Conservation (phyloP, 2,329 filamentous ascomycete species). For the Arachnomyces sp. region DNA sequence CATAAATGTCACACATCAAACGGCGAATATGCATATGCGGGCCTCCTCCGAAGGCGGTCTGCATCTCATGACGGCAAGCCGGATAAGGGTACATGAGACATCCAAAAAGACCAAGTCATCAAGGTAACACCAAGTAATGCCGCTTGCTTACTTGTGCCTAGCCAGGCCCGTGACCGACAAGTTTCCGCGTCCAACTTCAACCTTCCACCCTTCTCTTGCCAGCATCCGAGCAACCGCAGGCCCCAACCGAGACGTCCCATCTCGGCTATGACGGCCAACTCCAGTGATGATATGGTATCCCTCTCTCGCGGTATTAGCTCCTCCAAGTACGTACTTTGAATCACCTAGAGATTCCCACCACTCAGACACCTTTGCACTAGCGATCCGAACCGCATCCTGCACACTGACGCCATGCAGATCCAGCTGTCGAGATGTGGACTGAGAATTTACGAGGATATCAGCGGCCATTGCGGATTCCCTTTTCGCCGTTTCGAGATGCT, state of each 20-base stretch:
- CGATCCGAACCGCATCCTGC: conserved; percentile 70
- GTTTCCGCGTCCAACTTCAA: conserved; percentile 62
- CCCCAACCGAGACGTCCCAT: conserved; percentile 66
- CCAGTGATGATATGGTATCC: conserved; percentile 74
- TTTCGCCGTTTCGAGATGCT: conserved; percentile 51
- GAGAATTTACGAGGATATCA: conserved; percentile 58
- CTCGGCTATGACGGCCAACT: conserved; percentile 65
- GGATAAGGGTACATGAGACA: conserved; percentile 3
- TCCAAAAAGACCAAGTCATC: conserved; percentile 4
- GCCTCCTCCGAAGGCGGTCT: too few relatives aligned
- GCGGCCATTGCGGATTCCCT: conserved; percentile 57
- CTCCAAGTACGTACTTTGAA: conserved; percentile 43
- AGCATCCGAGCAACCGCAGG: conserved; percentile 72
- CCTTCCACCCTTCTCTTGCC: conserved; percentile 71
- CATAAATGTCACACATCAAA: too few relatives aligned
- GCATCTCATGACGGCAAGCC: too few relatives aligned
- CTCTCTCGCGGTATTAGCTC: conserved; percentile 38
- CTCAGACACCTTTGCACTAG: conserved; percentile 52
- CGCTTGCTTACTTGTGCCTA: conserved; percentile 17
- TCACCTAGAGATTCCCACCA: conserved; percentile 77
- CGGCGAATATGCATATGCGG: too few relatives aligned
- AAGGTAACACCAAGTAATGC: background rate
- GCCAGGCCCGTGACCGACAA: conserved; percentile 58
- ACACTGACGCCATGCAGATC: conserved; percentile 83
- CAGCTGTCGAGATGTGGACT: conserved; percentile 53